These are phyloP conservation scores for Cardiospermum halicacabum DNA, from an alignment of 345 rosid genomes.

Conservation along the genomic window DNA sequence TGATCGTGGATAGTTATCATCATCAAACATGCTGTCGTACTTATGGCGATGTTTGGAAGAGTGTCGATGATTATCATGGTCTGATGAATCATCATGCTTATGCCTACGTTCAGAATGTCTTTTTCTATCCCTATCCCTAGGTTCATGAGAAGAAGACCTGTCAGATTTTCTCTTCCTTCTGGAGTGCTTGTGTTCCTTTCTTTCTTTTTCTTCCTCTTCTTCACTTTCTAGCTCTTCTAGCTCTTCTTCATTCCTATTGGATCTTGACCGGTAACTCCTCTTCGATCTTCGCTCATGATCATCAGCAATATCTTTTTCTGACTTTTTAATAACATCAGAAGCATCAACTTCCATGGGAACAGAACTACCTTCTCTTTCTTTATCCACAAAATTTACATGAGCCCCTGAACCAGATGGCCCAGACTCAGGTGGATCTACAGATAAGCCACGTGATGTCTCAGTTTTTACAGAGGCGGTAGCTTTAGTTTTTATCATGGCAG, in stretches of 20 bases:
- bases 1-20: slow-evolving; percentile 31
- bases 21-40: slow-evolving; percentile 30
- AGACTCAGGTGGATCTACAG: slow-evolving; percentile 51
- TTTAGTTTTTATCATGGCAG: slow-evolving; percentile 67
- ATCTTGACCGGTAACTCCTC: slow-evolving; percentile 71
- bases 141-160: slow-evolving; percentile 38
- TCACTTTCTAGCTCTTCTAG: slow-evolving; percentile 38
- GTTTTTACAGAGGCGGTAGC: slow-evolving; percentile 45
- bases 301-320: slow-evolving; percentile 33
- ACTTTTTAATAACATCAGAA: slow-evolving; percentile 24
- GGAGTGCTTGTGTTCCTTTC: slow-evolving; percentile 35
- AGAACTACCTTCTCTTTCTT: slow-evolving; percentile 52
- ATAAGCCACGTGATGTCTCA: slow-evolving; percentile 39
- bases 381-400: slow-evolving; percentile 16
- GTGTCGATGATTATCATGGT: slow-evolving; percentile 30
- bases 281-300: slow-evolving; percentile 53
- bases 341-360: slow-evolving; percentile 32
- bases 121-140: slow-evolving; percentile 42
- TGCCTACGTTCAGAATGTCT: slow-evolving; percentile 32
- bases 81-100: slow-evolving; percentile 30
- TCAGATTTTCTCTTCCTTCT: slow-evolving; percentile 43
- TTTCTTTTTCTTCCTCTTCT: slow-evolving; percentile 38
- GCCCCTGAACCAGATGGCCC: slow-evolving; percentile 42
- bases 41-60: slow-evolving; percentile 23
- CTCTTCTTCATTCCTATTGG: slow-evolving; percentile 35